A percentile compares a stretch with the other conserved stretches of the same genome.
phyloP scores from a whole-genome alignment of 108 stramenopile species.

The Bacterosira constricta region DNA sequence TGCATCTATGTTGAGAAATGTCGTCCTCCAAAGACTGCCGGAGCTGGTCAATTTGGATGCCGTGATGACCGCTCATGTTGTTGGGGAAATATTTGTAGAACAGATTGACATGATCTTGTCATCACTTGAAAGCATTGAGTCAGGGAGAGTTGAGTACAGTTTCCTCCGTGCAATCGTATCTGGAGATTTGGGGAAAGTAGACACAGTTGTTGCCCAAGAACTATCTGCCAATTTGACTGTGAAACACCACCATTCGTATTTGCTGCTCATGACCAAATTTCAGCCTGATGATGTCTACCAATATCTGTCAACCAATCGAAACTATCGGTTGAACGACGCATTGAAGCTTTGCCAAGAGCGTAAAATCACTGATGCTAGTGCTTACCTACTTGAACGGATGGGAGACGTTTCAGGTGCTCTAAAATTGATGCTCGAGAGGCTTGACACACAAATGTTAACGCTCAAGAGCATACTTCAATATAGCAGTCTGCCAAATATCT shows the following conservation, averaged over 20 bases:
- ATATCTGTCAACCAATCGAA: slow-evolving; percentile 73
- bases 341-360: slow-evolving; percentile 82
- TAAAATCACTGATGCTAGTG: slow-evolving; percentile 88
- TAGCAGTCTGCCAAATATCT: too few relatives aligned
- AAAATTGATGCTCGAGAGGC: slow-evolving; percentile 73
- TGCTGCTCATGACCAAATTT: slow-evolving; percentile 69
- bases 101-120: slow-evolving; percentile 68
- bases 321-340: slow-evolving; percentile 81
- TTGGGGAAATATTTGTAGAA: slow-evolving; percentile 78
- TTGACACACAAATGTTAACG: slow-evolving; percentile 72
- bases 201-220: slow-evolving; percentile 68
- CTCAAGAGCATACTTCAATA: slow-evolving; percentile 68
- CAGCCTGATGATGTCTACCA: slow-evolving; percentile 85
- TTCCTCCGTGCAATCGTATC: slow-evolving; percentile 75
- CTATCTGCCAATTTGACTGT: slow-evolving; percentile 65
- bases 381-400: slow-evolving; percentile 87
- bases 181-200: slow-evolving; percentile 59
- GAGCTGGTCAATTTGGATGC: slow-evolving; percentile 67
- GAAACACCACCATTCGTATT: slow-evolving; percentile 70
- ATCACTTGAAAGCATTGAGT: slow-evolving; percentile 37
- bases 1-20: slow-evolving; percentile 38
- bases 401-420: slow-evolving; percentile 91
- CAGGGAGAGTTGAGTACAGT: slow-evolving; percentile 53
- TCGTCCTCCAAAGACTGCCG: slow-evolving; percentile 55
- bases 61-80: slow-evolving; percentile 59